A percentile compares a stretch with the other conserved stretches of the same genome.
phyloP scores from a whole-genome alignment of 192 early-diverging fungal species.

The Obelidium mucronatum region DNA sequence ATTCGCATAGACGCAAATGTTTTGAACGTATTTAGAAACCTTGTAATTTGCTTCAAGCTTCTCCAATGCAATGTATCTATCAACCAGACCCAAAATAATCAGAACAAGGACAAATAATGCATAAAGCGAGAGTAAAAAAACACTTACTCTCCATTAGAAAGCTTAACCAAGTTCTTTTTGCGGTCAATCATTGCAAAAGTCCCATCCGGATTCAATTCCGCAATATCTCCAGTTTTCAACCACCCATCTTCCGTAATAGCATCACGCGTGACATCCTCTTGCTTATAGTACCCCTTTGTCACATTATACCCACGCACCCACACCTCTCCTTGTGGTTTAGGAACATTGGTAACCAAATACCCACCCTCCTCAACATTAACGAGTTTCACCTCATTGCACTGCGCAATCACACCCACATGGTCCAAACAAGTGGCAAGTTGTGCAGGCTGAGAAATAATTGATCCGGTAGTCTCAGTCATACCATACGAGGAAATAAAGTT shows the following conservation, averaged over 20 bases:
- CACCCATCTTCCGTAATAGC: too few relatives aligned
- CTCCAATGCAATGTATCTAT: slow-evolving; percentile 85
- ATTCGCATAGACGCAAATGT: slow-evolving; percentile 69
- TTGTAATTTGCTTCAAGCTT: slow-evolving; percentile 91
- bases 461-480: slow-evolving; percentile 78
- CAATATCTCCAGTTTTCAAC: slow-evolving; percentile 89
- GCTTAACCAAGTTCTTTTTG: too few relatives aligned
- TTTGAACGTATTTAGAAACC: slow-evolving; percentile 70
- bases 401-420: slow-evolving; percentile 74
- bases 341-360: slow-evolving; percentile 24
- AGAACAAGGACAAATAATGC: neutral
- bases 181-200: slow-evolving; percentile 81
- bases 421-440: neutral
- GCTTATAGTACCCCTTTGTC: slow-evolving; percentile 80
- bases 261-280: slow-evolving; percentile 68
- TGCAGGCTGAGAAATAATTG: slow-evolving; percentile 62
- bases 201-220: slow-evolving; percentile 73
- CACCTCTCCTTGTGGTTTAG: too few relatives aligned
- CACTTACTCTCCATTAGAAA: too few relatives aligned
- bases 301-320: slow-evolving; percentile 83
- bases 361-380: slow-evolving; percentile 42
- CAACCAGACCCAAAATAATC: slow-evolving; percentile 22
- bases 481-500: slow-evolving; percentile 87
- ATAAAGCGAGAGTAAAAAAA: slow-evolving; percentile 60
- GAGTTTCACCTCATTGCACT: slow-evolving; percentile 80